phyloP scores from a whole-genome alignment of 2,329 filamentous ascomycete genomes.

The Hypocreales sp. region DNA sequence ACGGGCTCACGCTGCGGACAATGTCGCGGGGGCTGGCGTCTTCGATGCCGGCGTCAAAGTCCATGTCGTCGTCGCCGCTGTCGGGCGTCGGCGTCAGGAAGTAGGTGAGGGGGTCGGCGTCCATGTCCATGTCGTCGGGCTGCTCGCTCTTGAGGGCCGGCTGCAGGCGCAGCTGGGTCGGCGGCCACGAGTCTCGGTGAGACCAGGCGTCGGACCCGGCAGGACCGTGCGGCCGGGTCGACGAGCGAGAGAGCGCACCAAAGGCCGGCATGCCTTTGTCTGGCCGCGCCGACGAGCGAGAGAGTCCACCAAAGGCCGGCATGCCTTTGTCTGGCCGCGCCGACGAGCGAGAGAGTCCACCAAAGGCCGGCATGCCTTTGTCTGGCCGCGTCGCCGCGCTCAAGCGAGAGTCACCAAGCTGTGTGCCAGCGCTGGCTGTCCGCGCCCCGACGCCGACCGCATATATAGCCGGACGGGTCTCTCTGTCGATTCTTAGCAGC shows the following conservation, averaged over 20 bases:
- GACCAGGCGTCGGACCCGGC: slow-evolving; percentile 14
- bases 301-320: no score
- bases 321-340: no score
- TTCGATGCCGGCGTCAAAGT: slow-evolving; percentile 43
- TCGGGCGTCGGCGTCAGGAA: slow-evolving; percentile 36
- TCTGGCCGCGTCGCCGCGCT: no score
- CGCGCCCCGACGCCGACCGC: no score
- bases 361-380: no score
- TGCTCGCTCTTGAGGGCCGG: slow-evolving; percentile 20
- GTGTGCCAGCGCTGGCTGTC: no score
- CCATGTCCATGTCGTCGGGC: slow-evolving; percentile 30
- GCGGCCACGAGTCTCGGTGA: slow-evolving; percentile 34
- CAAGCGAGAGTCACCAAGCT: no score
- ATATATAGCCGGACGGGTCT: no score
- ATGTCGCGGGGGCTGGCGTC: slow-evolving; percentile 27
- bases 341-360: no score
- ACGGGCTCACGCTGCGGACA: slow-evolving; percentile 40
- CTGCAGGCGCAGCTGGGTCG: slow-evolving; percentile 31
- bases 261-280: no score
- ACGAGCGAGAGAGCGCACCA: neutral
- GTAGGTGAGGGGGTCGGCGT: slow-evolving; percentile 38
- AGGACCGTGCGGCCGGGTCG: slow-evolving; percentile 16
- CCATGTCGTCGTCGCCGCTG: slow-evolving; percentile 28
- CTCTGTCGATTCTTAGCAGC: no score
- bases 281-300: no score